phyloP scores from a whole-genome alignment of 495 filamentous ascomycete genomes.

The Lineolata rhizophorae region DNA sequence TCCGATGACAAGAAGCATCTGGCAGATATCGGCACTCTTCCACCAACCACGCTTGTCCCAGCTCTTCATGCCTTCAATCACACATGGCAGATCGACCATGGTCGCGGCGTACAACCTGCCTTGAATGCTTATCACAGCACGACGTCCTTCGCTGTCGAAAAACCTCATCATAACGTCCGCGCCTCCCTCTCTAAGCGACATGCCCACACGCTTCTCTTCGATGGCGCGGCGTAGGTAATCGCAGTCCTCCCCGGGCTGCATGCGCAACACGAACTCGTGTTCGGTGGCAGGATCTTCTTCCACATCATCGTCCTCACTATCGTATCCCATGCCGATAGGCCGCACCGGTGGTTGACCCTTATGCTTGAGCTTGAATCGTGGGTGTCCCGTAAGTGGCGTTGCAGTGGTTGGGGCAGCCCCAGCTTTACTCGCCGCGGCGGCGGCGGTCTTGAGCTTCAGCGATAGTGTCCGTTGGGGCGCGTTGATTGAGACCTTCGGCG shows the following conservation, averaged over 20 bases:
- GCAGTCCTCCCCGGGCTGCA: conserved; percentile 65
- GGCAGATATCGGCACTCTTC: conserved; percentile 84
- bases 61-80: conserved; percentile 89
- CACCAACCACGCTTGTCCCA: conserved; percentile 84
- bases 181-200: conserved; percentile 32
- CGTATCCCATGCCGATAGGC: conserved; percentile 67
- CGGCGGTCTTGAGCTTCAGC: conserved; percentile 11
- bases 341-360: conserved; percentile 40
- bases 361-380: conserved; percentile 28
- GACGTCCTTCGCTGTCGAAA: conserved; percentile 48
- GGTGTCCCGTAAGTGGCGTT: too few relatives aligned
- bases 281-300: conserved; percentile 75
- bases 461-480: too few relatives aligned
- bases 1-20: conserved; percentile 77
- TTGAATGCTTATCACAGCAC: conserved; percentile 46
- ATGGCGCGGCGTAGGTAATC: conserved; percentile 57
- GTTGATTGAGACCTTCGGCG: too few relatives aligned
- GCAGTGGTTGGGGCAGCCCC: too few relatives aligned
- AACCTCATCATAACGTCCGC: conserved; percentile 61
- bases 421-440: background rate
- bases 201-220: conserved; percentile 48
- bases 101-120: conserved; percentile 55
- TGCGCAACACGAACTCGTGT: conserved; percentile 71
- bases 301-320: conserved; percentile 84
- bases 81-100: conserved; percentile 72